Evolutionary conservation across 371 early-diverging fungal genomes (phyloP), one percentile per base, ranked within the genome.

Genomic region (Mortierella sp.): DNA sequence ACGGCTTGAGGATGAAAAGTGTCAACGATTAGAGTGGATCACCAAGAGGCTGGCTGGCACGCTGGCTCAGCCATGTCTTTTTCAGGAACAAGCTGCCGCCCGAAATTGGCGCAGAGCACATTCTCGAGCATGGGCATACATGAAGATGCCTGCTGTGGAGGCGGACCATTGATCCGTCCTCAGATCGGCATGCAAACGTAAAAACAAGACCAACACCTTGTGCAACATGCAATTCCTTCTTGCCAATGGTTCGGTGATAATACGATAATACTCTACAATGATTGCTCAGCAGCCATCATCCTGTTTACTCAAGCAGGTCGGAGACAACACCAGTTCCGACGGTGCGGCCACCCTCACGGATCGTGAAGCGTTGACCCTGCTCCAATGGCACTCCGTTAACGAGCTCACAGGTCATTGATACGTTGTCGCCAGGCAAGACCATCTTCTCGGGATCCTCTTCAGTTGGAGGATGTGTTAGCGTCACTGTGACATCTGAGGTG

Each of bases 361-460:
- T 90, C 60, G 98, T 97, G 88, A 98, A 98, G 64, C 97, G 89
- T 80, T 93, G 86, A 64, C 97, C 97, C 76, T 90, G 89, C 77
- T 98, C 96, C 68, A 98, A 82, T 54, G 98, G 95, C 64, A 97
- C 86, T 37, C 91, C 89, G 63, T 85, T 80, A 40, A 87, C 78
- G 63, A 96, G 88, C 80, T 94, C 94, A 79, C 94, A 89, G 67
- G 85, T 73, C 86, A 97, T 84, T 63, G 88, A 88, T 28, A 96
- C 90, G 67, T 97, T 96, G 80, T 98, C 98, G 57, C 99, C 99
- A n/a, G 99, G 99, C 95, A 97, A 95, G 63, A 98, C 90, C 91
- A 97, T 91, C 89, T 95, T 92, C 54, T 95, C 94, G 22, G 92
- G 88, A 80, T 93, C 91, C 81, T 88, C 89, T 51, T 87, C 91